These are phyloP conservation scores for Cucumis cinereus DNA, from an alignment of 306 rosid genomes.

Conservation along the genomic window DNA sequence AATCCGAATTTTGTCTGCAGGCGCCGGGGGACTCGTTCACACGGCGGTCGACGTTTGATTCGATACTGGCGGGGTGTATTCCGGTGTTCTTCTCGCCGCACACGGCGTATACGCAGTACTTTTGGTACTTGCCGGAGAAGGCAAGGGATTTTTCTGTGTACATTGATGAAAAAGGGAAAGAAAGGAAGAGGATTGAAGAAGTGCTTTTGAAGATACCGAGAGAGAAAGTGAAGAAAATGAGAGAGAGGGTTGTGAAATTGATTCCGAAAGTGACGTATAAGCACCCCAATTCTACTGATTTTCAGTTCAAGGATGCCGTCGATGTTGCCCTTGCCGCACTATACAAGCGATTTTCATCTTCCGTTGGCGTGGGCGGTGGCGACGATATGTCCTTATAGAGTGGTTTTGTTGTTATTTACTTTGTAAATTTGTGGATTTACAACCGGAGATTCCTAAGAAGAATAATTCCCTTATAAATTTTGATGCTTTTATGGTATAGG, in stretches of 20 bases:
- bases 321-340: slow-evolving; percentile 33
- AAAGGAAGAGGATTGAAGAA: slow-evolving; percentile 29
- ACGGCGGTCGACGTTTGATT: slow-evolving; percentile 59
- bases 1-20: slow-evolving; percentile 47
- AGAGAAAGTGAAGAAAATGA: slow-evolving; percentile 28
- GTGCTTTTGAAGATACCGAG: slow-evolving; percentile 24
- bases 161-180: slow-evolving; percentile 38
- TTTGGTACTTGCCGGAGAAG: slow-evolving; percentile 40
- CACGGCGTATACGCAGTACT: slow-evolving; percentile 64
- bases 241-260: slow-evolving; percentile 26
- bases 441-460: background rate
- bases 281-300: slow-evolving; percentile 36
- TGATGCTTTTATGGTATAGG: no score
- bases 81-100: slow-evolving; percentile 66
- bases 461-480: background rate
- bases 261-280: slow-evolving; percentile 39
- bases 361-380: background rate
- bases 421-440: background rate
- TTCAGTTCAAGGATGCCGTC: slow-evolving; percentile 39
- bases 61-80: slow-evolving; percentile 47
- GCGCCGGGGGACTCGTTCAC: slow-evolving; percentile 77
- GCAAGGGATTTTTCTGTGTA: slow-evolving; percentile 28
- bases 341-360: background rate
- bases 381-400: background rate
- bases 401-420: no score